Evolutionary conservation across 2,329 filamentous ascomycete genomes (phyloP), one percentile per base, ranked within the genome.

Genomic region (Exophiala calicioides): DNA sequence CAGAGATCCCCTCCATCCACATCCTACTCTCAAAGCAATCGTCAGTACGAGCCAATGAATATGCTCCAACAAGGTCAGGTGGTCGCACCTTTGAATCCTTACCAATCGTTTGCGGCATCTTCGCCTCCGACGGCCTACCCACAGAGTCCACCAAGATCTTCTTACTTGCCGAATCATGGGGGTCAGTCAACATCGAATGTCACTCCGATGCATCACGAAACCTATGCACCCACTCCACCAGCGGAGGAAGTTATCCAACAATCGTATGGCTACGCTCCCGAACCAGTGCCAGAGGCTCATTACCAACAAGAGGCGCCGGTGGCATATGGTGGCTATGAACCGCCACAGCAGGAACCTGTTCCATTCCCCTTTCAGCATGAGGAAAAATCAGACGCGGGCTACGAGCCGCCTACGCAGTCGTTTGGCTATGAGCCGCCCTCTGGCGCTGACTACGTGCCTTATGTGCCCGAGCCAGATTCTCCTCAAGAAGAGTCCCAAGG

Each of bases 401-500:
- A 71, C 41, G 66, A 68, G 47, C 68, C 68, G 24, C 65, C 68
- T 0, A 63, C 64, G 35, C 49, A 58, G n/a, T 35, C 54, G 21
- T 59, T 63, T 35, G 53, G 60, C 32, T 54, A 56, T 5, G 65
- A 67, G 49, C 64, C 68, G 32, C 65, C 62, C 37, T 60, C 58
- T 24, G 56, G 55, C 67, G 62, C 52, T 19, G 58, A 58, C 12
- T 64, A 60, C 23, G 47, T 58, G 10, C 61, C 60, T 13, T 61
- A 69, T 32, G 59, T 62, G 19, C 54, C 62, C 4, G 62, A 68
- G 21, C 61, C 79, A 1, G 77, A 80, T 35, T 74, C 83, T 18
- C 74, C 80, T 2, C 72, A 74, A 4, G 72, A 77, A 9, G 56
- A 69, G 21, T 67, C 74, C 18, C 71, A 73, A 7, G 72, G 78